Evolutionary conservation across 1,139 yeast genomes (phyloP).

Genomic region (Candida neerlandica): DNA sequence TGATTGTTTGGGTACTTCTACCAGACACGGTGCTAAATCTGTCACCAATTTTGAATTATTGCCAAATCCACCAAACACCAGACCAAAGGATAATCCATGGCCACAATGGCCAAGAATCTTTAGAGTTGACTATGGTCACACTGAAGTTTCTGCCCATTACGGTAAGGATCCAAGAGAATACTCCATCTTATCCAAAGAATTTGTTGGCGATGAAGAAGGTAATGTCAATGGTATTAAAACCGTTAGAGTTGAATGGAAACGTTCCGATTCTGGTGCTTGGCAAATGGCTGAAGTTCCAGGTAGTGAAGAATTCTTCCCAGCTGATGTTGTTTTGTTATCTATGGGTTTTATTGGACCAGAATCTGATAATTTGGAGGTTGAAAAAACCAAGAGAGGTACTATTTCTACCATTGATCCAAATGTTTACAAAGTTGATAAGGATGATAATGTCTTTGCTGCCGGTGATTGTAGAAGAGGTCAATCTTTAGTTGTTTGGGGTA

Average conservation of each 20-base stretch:
- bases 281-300: slow-evolving; percentile 98
- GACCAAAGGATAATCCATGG: slow-evolving; percentile 98
- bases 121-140: slow-evolving; percentile 97
- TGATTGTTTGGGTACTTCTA: slow-evolving; percentile 97
- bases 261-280: slow-evolving; percentile 96
- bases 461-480: slow-evolving; percentile 99
- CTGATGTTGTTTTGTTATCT: slow-evolving; percentile 88
- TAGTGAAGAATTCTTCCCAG: slow-evolving; percentile 90
- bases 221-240: slow-evolving; percentile 93
- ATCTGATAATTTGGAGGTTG: slow-evolving; percentile 71
- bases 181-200: slow-evolving; percentile 92
- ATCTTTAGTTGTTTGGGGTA: slow-evolving; percentile 98
- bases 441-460: slow-evolving; percentile 81
- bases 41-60: slow-evolving; percentile 92
- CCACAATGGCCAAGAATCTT: slow-evolving; percentile 99
- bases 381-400: slow-evolving; percentile 85
- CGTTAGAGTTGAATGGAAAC: slow-evolving; percentile 97
- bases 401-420: slow-evolving; percentile 68
- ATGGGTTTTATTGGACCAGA: slow-evolving; percentile 99
- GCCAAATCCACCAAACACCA: slow-evolving; percentile 85
- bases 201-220: slow-evolving; percentile 92
- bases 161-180: slow-evolving; percentile 98
- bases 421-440: slow-evolving; percentile 68
- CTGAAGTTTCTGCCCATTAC: slow-evolving; percentile 91
- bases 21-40: slow-evolving; percentile 96